A percentile compares a stretch with the other conserved stretches of the same genome.
Conservation (phyloP, 2,329 filamentous ascomycete genomes). For the Trichoderma sp. region DNA sequence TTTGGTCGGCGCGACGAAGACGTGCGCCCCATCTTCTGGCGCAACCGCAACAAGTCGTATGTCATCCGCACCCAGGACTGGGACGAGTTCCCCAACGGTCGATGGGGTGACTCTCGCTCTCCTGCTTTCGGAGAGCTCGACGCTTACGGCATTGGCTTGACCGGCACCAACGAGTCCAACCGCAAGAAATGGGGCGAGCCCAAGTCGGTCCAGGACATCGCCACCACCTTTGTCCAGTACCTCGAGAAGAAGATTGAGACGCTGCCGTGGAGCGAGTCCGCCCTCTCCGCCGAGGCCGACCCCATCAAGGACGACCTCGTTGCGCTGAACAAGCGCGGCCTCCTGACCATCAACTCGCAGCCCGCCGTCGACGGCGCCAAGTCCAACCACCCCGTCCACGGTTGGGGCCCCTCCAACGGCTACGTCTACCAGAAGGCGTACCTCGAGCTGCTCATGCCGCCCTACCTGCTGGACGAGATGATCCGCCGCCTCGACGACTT, state of each 20-base stretch:
- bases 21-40: constrained; percentile 97
- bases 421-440: constrained; percentile 99
- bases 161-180: constrained; percentile 94
- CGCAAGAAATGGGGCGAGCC: constrained; percentile 93
- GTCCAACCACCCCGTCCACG: constrained; percentile 82
- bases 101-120: constrained; percentile 96
- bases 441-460: constrained; percentile 84
- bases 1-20: constrained; percentile 89
- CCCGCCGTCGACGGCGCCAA: constrained; percentile 90
- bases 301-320: constrained; percentile 76
- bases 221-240: constrained; percentile 82
- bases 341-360: constrained; percentile 97
- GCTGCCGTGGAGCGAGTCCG: constrained; percentile 91
- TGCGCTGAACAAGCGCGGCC: constrained; percentile 78
- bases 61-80: constrained; percentile 94
- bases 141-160: constrained; percentile 89
- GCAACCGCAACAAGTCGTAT: constrained; percentile 94
- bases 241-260: constrained; percentile 77
- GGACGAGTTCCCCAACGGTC: constrained; percentile 98
- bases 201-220: constrained; percentile 75
- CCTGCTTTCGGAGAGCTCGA: constrained; percentile 96
- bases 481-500: constrained; percentile 76
- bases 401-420: constrained; percentile 92
- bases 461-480: constrained; percentile 75
- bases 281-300: constrained; percentile 81